Evolutionary conservation across 768 basidiomycete genomes (phyloP), one percentile per base, ranked within the genome.

Genomic region (Mycena vitilis): DNA sequence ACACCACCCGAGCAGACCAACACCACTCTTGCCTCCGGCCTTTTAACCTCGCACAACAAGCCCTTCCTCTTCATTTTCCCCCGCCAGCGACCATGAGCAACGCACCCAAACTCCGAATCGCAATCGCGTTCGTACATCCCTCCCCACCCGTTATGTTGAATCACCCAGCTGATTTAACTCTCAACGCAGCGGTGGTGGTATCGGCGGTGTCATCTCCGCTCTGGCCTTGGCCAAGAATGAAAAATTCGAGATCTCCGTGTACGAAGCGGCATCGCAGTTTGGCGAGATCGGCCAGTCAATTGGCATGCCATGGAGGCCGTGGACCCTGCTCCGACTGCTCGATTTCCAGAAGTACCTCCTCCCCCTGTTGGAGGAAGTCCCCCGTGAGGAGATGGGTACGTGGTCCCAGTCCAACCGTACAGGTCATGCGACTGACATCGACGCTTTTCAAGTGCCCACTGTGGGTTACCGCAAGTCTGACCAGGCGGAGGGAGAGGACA

Each of bases 311-410:
- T 54, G 52, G 52, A 2, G 52, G 34, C 52, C 52, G 5, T 54
- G 52, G 52, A 54, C 11, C 12, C 36, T 54, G 8, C 52, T 54
- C 52, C 7, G 37, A 34, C n/a, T 54, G 52, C 52, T 54, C 30
- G 52, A 54, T 23, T 54, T 54, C 34, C 52, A 54, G 37, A 54
- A 54, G 52, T 23, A 54, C 23, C 20, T 54, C 18, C 52, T 54
- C 6, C 52, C 52, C 34, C 34, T 54, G 18, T 23, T 54, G 34
- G 52, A 54, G 36, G 52, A 54, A 37, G 23, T 54, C 34, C 52
- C 52, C 18, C 34, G 36, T 5, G 52, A 54, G 11, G 23, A 54
- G 20, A 54, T 30, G 30, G 30, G 30, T 30, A 2, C 2, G 30
- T 30, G 30, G 30, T 30, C 30, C 30, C 30, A 30, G 5, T 30